These are phyloP conservation scores for Tetrapisispora taiwanensis DNA, from an alignment of 805 yeast genomes.

Conservation along the genomic window DNA sequence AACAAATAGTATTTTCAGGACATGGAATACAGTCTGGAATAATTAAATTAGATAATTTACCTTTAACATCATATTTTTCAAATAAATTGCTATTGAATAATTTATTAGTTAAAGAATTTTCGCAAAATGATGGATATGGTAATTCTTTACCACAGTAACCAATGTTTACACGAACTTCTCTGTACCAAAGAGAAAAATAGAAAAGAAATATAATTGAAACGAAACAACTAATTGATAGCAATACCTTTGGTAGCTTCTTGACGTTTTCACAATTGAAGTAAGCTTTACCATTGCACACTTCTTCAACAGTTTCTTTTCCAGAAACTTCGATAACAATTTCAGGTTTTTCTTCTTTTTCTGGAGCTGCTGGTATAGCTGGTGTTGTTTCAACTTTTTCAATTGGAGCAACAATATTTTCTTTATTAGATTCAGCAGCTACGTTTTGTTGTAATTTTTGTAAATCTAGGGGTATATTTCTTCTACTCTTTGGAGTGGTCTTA, in stretches of 20 bases:
- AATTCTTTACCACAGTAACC: conserved; percentile 69
- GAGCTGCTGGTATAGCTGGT: no score
- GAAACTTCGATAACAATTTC: neutral
- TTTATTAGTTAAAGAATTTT: neutral
- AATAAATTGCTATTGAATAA: neutral
- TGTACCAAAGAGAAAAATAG: conserved; percentile 42
- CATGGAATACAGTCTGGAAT: conserved; percentile 63
- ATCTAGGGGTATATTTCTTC: conserved; percentile 1
- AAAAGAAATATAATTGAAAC: neutral
- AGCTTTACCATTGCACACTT: neutral
- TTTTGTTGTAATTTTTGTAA: neutral
- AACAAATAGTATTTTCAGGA: conserved; percentile 71
- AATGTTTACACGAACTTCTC: conserved; percentile 47
- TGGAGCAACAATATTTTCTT: neutral
- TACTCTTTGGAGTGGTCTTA: neutral
- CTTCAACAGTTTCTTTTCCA: neutral
- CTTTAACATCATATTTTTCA: neutral
- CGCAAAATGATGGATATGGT: neutral
- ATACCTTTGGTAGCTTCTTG: neutral
- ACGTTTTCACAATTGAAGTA: neutral
- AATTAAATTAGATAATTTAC: neutral
- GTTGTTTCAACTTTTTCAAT: neutral
- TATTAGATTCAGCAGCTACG: neutral
- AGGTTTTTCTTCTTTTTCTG: neutral
- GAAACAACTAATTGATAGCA: neutral